Conservation (phyloP, 345 rosid species). For the Viola odorata region DNA sequence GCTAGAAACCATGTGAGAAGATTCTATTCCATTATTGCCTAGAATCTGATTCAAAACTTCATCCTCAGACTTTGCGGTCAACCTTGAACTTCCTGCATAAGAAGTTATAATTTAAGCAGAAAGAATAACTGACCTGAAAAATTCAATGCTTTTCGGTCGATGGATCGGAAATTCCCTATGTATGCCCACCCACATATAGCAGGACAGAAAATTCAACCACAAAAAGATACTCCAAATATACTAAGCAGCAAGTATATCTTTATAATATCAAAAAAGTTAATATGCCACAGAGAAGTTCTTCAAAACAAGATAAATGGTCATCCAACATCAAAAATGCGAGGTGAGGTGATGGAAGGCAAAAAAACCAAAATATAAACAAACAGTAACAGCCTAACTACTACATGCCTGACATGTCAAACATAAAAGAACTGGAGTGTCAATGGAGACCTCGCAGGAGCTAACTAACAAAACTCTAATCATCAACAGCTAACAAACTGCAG, state of each 20-base stretch:
- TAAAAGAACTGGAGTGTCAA: no score
- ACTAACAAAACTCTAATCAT: no score
- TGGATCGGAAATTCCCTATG: not conserved
- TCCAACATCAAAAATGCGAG: not conserved
- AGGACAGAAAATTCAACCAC: not conserved
- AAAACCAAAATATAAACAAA: not conserved
- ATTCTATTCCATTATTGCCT: conserved; percentile 50
- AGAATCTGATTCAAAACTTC: conserved; percentile 64
- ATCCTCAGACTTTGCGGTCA: conserved; percentile 43
- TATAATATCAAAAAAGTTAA: conserved; percentile 1
- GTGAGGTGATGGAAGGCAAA: not conserved
- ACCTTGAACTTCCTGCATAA: conserved; percentile 50
- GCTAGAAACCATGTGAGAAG: conserved; percentile 33
- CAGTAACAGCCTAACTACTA: not conserved
- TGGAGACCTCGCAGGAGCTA: no score
- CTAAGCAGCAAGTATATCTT: no score
- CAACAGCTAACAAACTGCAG: no score
- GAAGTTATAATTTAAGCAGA: conserved; percentile 7
- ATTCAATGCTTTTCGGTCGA: not conserved
- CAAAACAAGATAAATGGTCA: not conserved
- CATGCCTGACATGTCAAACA: no score
- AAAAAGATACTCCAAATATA: not conserved
- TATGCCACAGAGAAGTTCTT: not conserved
- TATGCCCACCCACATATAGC: no score
- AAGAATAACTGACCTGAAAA: not conserved